Evolutionary conservation across 805 yeast genomes (phyloP), one percentile per base, ranked within the genome.

Genomic region (Lachancea thermotolerans): DNA sequence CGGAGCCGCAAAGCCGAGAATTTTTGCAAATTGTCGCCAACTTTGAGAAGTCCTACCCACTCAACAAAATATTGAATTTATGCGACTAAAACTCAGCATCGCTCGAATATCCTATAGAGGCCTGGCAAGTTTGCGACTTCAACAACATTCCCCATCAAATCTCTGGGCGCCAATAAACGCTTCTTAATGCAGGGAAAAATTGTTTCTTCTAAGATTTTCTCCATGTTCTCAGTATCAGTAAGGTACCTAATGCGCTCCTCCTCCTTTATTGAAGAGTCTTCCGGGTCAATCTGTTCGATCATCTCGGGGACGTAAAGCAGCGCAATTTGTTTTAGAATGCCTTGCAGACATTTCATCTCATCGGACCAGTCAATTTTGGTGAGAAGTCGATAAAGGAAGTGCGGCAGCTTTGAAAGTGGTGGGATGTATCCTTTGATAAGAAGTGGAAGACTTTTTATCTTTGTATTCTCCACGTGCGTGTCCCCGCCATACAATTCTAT

Each of bases 41-140:
- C 21, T 44, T 44, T 39, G 41, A 44, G 16, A 27, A n/a, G n/a
- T 8, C 30, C 3, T 35, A 29, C 33, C 30, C 28, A 29, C 30
- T 45, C 14, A n/a, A 28, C 3, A 25, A 35, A 3, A 36, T 37
- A 8, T 37, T 42, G 10, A 17, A 4, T 18, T 17, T 16, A 37
- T 2, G 8, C 10, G 29, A 8, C 10, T 18, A n/a, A 27, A 9
- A 11, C 8, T 54, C 46, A 85, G 57, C 99, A 93, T 60, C 99
- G 73, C 67, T 93, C 99, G 69, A 93, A 93, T 4, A 95, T 95
- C 56, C 74, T 78, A 64, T 93, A 93, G 46, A 93, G 68, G 0
- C 95, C 95, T 1, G 98, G 98, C 28, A 93, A 64, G 59, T 82
- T 89, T 0, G 99, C 97, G 33, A 93, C 78, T 61, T 91, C 96